A percentile compares a stretch with the other conserved stretches of the same genome.
phyloP scores from a whole-genome alignment of 306 rosid genomes.

The Potentilla sterilis region DNA sequence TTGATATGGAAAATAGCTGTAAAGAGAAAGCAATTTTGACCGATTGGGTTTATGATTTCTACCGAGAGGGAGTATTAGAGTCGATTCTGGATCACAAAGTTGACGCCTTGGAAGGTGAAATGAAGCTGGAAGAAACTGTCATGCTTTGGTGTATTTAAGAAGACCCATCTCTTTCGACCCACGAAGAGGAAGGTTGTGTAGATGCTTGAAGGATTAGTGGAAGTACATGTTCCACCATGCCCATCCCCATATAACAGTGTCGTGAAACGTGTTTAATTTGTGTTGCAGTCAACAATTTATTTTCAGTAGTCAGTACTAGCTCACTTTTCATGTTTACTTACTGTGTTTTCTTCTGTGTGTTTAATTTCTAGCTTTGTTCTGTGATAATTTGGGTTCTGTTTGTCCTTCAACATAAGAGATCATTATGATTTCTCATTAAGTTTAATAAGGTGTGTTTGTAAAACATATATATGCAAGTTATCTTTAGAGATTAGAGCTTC shows the following conservation, averaged over 20 bases:
- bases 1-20: constrained; percentile 6
- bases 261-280: no score
- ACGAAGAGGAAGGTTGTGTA: constrained; percentile 17
- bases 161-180: constrained; percentile 25
- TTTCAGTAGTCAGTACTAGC: no score
- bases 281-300: no score
- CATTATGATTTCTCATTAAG: background rate
- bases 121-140: constrained; percentile 12
- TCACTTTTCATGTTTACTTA: no score
- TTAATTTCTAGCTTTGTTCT: no score
- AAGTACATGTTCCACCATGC: constrained; percentile 31
- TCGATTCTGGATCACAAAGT: constrained; percentile 15
- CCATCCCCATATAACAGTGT: constrained; percentile 31
- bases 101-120: constrained; percentile 14
- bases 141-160: constrained; percentile 40
- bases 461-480: background rate
- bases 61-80: constrained; percentile 12
- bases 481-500: background rate
- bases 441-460: background rate
- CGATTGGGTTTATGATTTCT: constrained; percentile 42
- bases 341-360: no score
- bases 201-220: constrained; percentile 22
- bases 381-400: no score
- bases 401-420: background rate
- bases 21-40: constrained; percentile 28